These are phyloP conservation scores for Angophora floribunda DNA, from an alignment of 345 rosid genomes.

Conservation along the genomic window DNA sequence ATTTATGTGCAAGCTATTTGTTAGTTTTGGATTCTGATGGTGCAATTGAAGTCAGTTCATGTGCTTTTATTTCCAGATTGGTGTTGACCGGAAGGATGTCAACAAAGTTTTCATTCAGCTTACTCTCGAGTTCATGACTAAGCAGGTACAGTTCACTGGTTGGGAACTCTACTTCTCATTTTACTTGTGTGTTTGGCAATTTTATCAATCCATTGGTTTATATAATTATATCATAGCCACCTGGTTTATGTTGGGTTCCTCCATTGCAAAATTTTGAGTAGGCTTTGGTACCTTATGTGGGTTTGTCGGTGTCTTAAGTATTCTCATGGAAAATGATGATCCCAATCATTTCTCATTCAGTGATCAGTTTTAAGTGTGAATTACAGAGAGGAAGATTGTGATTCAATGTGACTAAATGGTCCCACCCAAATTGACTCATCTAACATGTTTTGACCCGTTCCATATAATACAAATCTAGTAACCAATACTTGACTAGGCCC, in stretches of 20 bases:
- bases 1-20: background rate
- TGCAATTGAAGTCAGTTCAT: background rate
- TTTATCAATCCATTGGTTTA: background rate
- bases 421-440: background rate
- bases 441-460: background rate
- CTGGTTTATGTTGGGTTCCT: background rate
- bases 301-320: background rate
- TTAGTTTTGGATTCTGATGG: background rate
- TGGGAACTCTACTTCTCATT: background rate
- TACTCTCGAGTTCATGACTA: constrained; percentile 76
- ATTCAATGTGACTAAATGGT: background rate
- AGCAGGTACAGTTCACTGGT: constrained; percentile 45
- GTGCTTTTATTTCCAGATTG: constrained; percentile 45
- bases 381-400: background rate
- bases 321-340: background rate
- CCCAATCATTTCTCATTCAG: background rate
- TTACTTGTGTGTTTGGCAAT: background rate
- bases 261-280: background rate
- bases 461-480: background rate
- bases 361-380: background rate
- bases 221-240: background rate
- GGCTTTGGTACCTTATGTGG: background rate
- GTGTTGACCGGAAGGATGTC: constrained; percentile 63
- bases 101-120: constrained; percentile 72
- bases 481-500: background rate